Conservation (phyloP, 2,329 filamentous ascomycete species). For the Colletotrichum sp. region DNA sequence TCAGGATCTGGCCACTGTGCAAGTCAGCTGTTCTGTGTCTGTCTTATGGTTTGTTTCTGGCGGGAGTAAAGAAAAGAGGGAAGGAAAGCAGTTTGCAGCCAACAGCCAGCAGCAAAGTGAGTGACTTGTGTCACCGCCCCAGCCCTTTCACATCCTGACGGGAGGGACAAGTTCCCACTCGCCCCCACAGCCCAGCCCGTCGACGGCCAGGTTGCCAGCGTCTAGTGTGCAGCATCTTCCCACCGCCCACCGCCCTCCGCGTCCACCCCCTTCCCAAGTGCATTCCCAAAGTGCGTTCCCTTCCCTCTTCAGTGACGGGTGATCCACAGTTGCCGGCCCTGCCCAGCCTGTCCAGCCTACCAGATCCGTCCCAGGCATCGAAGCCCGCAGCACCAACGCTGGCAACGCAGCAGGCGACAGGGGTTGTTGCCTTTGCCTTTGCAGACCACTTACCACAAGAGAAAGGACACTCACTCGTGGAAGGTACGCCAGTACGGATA, state of each 20-base stretch:
- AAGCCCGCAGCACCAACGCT: not conserved
- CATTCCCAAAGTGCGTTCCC: not conserved
- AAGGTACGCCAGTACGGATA: not conserved
- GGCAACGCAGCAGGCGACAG: not conserved
- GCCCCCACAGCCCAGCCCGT: not conserved
- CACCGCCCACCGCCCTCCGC: not conserved
- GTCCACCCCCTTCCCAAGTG: not conserved
- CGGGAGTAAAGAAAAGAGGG: not conserved
- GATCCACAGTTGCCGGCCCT: not conserved
- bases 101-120: not conserved
- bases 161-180: not conserved
- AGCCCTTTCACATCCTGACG: not conserved
- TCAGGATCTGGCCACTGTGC: constrained; percentile 9
- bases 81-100: not conserved
- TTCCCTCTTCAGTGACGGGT: not conserved
- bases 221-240: not conserved
- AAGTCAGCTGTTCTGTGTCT: not conserved
- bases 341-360: not conserved
- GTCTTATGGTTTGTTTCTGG: not conserved
- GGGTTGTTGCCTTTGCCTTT: not conserved
- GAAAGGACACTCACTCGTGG: not conserved
- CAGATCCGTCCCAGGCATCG: not conserved
- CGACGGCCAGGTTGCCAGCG: not conserved
- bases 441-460: not conserved
- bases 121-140: constrained; percentile 3